Evolutionary conservation across 2,329 filamentous ascomycete genomes (phyloP), one percentile per base, ranked within the genome.

Genomic region (Diaporthe sp.): DNA sequence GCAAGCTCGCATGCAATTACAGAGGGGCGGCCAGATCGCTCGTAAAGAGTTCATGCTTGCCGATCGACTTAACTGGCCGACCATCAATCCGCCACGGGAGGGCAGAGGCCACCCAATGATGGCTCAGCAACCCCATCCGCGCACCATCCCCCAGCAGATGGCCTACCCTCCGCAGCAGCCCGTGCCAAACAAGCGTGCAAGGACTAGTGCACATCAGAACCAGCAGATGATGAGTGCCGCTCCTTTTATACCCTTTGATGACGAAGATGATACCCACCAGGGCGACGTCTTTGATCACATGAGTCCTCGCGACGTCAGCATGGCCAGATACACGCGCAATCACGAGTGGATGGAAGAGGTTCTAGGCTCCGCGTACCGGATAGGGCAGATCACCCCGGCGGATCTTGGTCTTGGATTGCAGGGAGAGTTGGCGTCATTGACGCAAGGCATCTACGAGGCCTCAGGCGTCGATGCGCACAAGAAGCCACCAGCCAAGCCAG

Each of bases 301-400:
- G 77, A 96, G 95, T 0, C 96, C 96, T 4, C 91, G 96, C 58
- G 97, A 99, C 78, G 94, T 99, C 77, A 98, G 95, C 79, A 88
- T 95, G 76, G 91, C 92, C 78, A 91, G 97, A 73, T 99, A 98
- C 83, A 93, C 93, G 82, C 95, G 98, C 82, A 97, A 99, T 80
- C 96, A 99, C 81, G 95, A 98, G 83, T 98, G 96, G 97, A 98
- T 99, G 95, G 97, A 98, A 81, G 96, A 99, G 84, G 93, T 99
- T 39, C 90, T 98, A 72, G 95, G 94, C 0, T 98, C 96, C 1
- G 95, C 96, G 0, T 98, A 98, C 82, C 89, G 94, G 34, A 94
- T 96, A 77, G 90, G 90, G 68, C 95, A 97, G 82, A 98, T 99
- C 75, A 91, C 93, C 12, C 95, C 96, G 0, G 92, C 95, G 3